Base-by-base conservation (phyloP, 352 stramenopile genomes). In the Globisporangium nagaii region DNA sequence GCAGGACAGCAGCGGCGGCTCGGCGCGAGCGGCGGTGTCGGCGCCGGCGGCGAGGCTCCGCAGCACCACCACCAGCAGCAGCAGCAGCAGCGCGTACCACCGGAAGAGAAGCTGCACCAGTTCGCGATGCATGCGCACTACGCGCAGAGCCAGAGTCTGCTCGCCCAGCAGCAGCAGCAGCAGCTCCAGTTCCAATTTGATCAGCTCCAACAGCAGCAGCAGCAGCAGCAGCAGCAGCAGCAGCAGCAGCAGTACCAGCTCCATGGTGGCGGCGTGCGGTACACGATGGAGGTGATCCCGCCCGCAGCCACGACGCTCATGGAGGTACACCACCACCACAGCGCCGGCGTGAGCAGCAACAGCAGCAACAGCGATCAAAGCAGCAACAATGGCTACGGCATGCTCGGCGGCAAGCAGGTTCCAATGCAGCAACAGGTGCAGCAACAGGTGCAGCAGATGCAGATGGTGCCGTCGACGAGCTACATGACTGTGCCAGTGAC, bases 61-160 rank as follows among this genome's bases (percentile, higher is more conserved):
- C 12, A 53, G 22, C 69, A 73, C 55, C 44, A 43, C 3, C 73
- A 65, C 41, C 71, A 79, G 55, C 43, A 70, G 43, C 43, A 58
- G 15, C 41, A 60, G 11, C 45, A 63, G 8, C 58, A 69, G 11
- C 55, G 65, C 8, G 44, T 40, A 19, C 73, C 78, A 63, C 64
- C 84, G 4, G 60, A 76, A 25, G 55, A 69, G 28, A 70, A 85
- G 62, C 63, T 82, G 27, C 37, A 43, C 30, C 66, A 74, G 40
- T 71, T 63, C 20, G 75, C 67, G 2, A 62, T 90, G 17, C 40
- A 72, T 5, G 45, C 54, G 39, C 46, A 56, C 30, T 56, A 57
- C 22, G 24, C 55, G 30, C 43, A 46, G 42, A 45, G 19, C 41
- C 37, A 45, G 27, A 19, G 32, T 6, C 34, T 53, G 41, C 37